These are phyloP conservation scores for Malus hybrid DNA, from an alignment of 331 rosid genomes.

Conservation along the genomic window DNA sequence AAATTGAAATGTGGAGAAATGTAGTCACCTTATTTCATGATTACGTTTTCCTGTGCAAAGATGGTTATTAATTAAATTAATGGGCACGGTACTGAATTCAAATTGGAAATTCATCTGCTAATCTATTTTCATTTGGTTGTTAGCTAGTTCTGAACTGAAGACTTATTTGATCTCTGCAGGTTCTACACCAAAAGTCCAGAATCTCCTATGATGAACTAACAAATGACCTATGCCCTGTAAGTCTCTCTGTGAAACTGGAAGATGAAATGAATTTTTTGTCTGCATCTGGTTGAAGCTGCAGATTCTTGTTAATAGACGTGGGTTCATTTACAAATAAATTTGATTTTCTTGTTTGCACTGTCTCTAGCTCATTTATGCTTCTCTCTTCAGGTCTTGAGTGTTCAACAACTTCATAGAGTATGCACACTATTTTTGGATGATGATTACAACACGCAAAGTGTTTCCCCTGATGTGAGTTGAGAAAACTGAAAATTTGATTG, in stretches of 20 bases:
- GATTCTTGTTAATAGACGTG: background rate
- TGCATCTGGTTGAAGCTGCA: background rate
- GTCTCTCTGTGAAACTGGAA: slow-evolving; percentile 12
- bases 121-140: background rate
- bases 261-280: background rate
- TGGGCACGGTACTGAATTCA: background rate
- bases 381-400: slow-evolving; percentile 52
- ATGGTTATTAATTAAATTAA: background rate
- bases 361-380: background rate
- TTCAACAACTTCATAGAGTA: slow-evolving; percentile 78
- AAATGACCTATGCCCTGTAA: slow-evolving; percentile 90
- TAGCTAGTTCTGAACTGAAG: background rate
- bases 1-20: background rate
- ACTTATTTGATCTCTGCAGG: slow-evolving; percentile 39
- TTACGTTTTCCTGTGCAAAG: background rate
- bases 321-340: background rate
- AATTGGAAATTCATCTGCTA: background rate
- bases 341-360: background rate
- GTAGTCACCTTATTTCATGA: background rate
- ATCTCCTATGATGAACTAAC: slow-evolving; percentile 74
- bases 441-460: slow-evolving; percentile 41
- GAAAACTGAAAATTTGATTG: background rate
- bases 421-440: slow-evolving; percentile 65
- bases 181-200: slow-evolving; percentile 52
- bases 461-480: slow-evolving; percentile 64